These are phyloP conservation scores for Kalaharituber pfeilii DNA, from an alignment of 2,329 filamentous ascomycete genomes.

Conservation along the genomic window DNA sequence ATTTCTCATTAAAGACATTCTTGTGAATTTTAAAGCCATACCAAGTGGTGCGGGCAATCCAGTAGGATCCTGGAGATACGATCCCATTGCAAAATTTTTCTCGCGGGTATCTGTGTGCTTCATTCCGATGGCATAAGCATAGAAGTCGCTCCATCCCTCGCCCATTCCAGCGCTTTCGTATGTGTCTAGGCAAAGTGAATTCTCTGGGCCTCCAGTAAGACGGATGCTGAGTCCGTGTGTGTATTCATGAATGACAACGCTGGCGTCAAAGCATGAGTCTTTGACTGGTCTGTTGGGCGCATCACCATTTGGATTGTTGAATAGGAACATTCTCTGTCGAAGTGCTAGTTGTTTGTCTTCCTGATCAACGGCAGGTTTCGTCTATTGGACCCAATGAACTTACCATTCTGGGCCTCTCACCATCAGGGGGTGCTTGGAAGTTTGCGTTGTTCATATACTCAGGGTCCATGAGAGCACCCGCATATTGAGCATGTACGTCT, in stretches of 20 bases:
- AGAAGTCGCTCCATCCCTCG: constrained; percentile 42
- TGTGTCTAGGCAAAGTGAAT: constrained; percentile 33
- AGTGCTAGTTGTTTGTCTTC: too few species aligned
- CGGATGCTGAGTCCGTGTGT: constrained; percentile 40
- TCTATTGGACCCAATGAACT: too few species aligned
- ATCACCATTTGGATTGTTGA: constrained; percentile 28
- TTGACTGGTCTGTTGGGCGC: constrained; percentile 30
- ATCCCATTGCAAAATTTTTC: constrained; percentile 35
- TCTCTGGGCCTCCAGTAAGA: constrained; percentile 41
- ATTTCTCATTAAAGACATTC: too few species aligned
- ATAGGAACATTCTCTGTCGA: constrained; percentile 44
- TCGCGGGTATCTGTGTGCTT: constrained; percentile 32
- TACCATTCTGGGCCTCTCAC: constrained; percentile 37
- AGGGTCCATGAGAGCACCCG: constrained; percentile 27
- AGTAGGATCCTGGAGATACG: constrained; percentile 33
- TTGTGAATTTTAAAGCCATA: too few species aligned
- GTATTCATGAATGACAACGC: constrained; percentile 44
- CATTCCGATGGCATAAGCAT: constrained; percentile 35
- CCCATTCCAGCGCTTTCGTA: constrained; percentile 40
- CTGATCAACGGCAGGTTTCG: too few species aligned
- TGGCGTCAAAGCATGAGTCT: constrained; percentile 42
- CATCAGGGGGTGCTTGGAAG: constrained; percentile 39
- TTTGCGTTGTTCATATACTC: constrained; percentile 38
- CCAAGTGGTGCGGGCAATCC: too few species aligned
- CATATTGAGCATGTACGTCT: constrained; percentile 38